Evolutionary conservation across 1,139 yeast species (phyloP), one percentile per base, ranked within the genome.

Genomic region (Candida frijolesensis): DNA sequence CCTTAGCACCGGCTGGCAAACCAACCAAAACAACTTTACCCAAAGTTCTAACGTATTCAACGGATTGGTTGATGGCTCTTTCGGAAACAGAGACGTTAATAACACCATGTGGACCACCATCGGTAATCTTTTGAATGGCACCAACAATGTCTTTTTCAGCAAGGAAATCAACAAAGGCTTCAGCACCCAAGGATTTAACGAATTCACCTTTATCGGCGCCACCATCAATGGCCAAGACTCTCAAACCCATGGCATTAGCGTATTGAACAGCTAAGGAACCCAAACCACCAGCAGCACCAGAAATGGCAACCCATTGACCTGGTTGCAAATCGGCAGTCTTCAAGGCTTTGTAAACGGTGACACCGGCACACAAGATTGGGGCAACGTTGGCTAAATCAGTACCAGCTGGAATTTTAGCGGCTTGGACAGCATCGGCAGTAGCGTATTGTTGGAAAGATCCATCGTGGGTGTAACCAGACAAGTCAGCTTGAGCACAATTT

Each of bases 201-300:
- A 84, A 74, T 50, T 70, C 75, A 52, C 75, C 80, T 78, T 87
- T 87, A 49, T 74, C 88, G 22, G 66, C 84, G 64, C 91, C 90
- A 61, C 88, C 85, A 62, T 88, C 95, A 60, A 88, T 85, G 60
- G 84, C 94, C 50, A 87, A 55, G 51, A 86, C 91, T 66, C 92
- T 79, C 70, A 75, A 79, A 60, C 95, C 95, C 89, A 88, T 84
- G 54, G 91, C 92, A 68, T 76, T 81, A 54, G 92, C 95, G 72
- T 85, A 87, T 71, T 87, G 94, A 61, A 88, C 77, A 53, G 92
- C 94, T 55, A 87, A 74, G 46, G 91, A 81, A 55, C 96, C 96
- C 62, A 88, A 79, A 62, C 95, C 96, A 70, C 96, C 92, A 64
- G 85, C 90, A 51, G 92, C 92, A 71, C 96, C 95, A 55, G 89